Evolutionary conservation across 305 asterid genomes (phyloP).

Genomic region (Fraxinus ornus): DNA sequence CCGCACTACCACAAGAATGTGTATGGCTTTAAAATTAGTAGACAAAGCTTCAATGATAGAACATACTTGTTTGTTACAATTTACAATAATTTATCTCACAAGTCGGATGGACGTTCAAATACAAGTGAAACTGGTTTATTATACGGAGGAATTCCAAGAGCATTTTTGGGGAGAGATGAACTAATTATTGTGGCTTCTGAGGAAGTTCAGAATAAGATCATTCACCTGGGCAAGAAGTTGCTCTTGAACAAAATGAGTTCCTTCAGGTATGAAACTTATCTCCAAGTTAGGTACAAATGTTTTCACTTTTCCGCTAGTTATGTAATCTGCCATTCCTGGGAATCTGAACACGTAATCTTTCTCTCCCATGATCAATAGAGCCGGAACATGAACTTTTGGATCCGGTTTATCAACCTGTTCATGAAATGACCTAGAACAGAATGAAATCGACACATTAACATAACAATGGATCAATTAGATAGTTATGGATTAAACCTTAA

Average conservation of each 20-base stretch:
- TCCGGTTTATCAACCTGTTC: background rate
- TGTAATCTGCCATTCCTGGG: constrained; percentile 29
- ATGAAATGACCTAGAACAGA: background rate
- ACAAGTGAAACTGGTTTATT: background rate
- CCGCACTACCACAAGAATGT: background rate
- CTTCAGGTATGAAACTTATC: constrained; percentile 26
- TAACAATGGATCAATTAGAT: background rate
- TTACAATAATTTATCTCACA: background rate
- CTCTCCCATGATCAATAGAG: constrained; percentile 40
- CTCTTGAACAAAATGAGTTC: constrained; percentile 26
- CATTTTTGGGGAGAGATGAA: background rate
- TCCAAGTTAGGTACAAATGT: constrained; percentile 34
- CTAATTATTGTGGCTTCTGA: constrained; percentile 8
- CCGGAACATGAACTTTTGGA: constrained; percentile 30
- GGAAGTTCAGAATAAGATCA: constrained; percentile 30
- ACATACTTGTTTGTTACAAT: background rate
- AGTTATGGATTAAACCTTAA: too few species aligned
- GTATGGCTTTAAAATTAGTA: background rate
- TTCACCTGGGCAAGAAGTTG: background rate
- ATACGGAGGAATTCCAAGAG: background rate
- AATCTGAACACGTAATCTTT: constrained; percentile 34
- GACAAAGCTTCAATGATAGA: background rate
- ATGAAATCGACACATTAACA: background rate
- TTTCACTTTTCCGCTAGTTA: constrained; percentile 33
- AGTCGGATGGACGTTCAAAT: background rate